These are phyloP conservation scores for Syzygium syzygioides DNA, from an alignment of 441 rosid species.

Conservation along the genomic window DNA sequence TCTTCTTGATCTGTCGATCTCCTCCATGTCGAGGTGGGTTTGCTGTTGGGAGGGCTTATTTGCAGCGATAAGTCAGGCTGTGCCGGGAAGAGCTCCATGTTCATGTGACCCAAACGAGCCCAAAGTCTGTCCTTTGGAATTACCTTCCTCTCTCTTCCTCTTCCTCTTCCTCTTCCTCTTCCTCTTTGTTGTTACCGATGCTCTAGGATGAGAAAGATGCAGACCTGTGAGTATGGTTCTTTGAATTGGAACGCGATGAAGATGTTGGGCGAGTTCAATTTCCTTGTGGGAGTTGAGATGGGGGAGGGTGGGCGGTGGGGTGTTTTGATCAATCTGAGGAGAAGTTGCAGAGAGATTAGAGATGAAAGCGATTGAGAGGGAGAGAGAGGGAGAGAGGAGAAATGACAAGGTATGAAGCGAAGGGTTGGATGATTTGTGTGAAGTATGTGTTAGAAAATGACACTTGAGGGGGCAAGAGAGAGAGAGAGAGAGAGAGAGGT, in stretches of 20 bases:
- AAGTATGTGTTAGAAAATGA: background rate
- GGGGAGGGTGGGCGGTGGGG: background rate
- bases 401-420: background rate
- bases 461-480: slow-evolving; percentile 13
- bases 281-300: background rate
- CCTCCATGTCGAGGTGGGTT: slow-evolving; percentile 63
- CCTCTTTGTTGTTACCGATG: background rate
- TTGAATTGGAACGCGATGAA: slow-evolving; percentile 13
- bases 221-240: background rate
- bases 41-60: slow-evolving; percentile 82
- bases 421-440: background rate
- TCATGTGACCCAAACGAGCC: background rate
- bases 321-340: slow-evolving; percentile 25
- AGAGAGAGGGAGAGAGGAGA: background rate
- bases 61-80: slow-evolving; percentile 94
- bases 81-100: slow-evolving; percentile 93
- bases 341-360: slow-evolving; percentile 53
- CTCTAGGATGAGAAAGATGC: background rate
- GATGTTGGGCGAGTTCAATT: slow-evolving; percentile 5
- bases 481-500: background rate
- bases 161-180: slow-evolving; percentile 5
- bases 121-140: slow-evolving; percentile 2
- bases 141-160: background rate
- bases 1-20: slow-evolving; percentile 39
- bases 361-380: slow-evolving; percentile 24